A percentile compares a stretch with the other conserved stretches of the same genome.
Evolutionary conservation across 1,284 basidiomycete genomes (phyloP).

Genomic region (Acaromyces ingoldii): DNA sequence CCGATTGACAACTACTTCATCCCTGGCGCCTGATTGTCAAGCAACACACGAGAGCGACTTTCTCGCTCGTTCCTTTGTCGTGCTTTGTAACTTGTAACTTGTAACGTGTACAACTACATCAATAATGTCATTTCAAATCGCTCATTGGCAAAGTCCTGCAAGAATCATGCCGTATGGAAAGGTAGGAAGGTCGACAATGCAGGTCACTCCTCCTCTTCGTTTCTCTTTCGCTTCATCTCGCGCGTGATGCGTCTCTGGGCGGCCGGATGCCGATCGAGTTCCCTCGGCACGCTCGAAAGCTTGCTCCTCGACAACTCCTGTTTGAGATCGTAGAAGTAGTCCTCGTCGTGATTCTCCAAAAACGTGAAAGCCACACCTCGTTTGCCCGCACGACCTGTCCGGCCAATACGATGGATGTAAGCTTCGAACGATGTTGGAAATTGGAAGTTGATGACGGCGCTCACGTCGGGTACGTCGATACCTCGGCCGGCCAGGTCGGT

Average conservation of each 20-base stretch:
- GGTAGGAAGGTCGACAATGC: no score
- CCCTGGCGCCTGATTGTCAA: no score
- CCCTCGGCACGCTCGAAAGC: conserved; percentile 27
- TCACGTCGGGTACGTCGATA: conserved; percentile 96
- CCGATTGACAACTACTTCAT: no score
- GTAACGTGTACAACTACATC: no score
- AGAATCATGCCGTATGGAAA: no score
- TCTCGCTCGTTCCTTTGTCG: no score
- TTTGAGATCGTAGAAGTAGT: conserved; percentile 64
- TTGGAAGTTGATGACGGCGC: conserved; percentile 92
- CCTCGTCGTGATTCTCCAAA: conserved; percentile 88
- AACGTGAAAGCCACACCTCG: conserved; percentile 88
- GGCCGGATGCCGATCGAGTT: conserved; percentile 41
- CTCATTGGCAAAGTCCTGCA: no score
- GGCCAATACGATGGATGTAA: conserved; percentile 93
- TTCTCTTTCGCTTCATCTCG: conserved; percentile 13
- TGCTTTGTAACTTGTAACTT: no score
- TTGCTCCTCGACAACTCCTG: conserved; percentile 39
- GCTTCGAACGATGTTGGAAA: conserved; percentile 94
- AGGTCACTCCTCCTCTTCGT: conserved; percentile 6
- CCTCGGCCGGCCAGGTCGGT: conserved; percentile 96
- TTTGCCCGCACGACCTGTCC: conserved; percentile 96
- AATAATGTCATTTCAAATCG: no score
- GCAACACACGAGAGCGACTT: no score
- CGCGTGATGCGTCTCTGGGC: conserved; percentile 20